phyloP scores from a whole-genome alignment of 768 basidiomycete species.

The Leccinum aurantiacum region DNA sequence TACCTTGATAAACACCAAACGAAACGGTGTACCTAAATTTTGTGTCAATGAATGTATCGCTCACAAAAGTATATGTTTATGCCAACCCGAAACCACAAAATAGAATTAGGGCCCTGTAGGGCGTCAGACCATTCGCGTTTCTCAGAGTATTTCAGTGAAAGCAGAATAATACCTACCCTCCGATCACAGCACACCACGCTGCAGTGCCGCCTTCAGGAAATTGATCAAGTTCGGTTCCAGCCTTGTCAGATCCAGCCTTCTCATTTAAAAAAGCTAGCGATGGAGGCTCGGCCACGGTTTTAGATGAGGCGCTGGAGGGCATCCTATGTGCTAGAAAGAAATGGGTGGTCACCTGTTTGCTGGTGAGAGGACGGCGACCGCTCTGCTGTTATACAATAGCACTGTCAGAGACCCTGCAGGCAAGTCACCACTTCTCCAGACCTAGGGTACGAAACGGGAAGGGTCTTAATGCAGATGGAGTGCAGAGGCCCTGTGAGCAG shows the following conservation, averaged over 20 bases:
- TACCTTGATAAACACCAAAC: no score
- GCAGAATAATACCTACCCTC: conserved; percentile 17
- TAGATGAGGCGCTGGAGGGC: no score
- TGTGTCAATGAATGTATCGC: not conserved
- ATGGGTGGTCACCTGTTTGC: no score
- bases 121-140: not conserved
- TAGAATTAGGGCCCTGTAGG: conserved; percentile 30
- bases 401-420: not conserved
- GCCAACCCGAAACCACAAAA: conserved; percentile 35
- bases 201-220: conserved; percentile 32
- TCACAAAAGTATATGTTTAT: not conserved
- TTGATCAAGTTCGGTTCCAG: not conserved
- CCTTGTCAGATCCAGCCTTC: not conserved
- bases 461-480: not conserved
- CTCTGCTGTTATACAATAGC: no score
- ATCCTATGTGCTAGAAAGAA: no score
- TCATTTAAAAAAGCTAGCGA: no score
- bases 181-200: conserved; percentile 27
- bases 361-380: no score
- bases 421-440: not conserved
- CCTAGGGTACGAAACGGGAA: not conserved
- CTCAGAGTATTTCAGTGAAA: not conserved
- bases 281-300: no score
- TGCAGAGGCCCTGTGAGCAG: not conserved
- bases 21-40: conserved; percentile 33